Percentiles rank a stretch among this genome's conserved stretches.
Conservation (phyloP, 441 rosid species). For the Brassica balearica region DNA sequence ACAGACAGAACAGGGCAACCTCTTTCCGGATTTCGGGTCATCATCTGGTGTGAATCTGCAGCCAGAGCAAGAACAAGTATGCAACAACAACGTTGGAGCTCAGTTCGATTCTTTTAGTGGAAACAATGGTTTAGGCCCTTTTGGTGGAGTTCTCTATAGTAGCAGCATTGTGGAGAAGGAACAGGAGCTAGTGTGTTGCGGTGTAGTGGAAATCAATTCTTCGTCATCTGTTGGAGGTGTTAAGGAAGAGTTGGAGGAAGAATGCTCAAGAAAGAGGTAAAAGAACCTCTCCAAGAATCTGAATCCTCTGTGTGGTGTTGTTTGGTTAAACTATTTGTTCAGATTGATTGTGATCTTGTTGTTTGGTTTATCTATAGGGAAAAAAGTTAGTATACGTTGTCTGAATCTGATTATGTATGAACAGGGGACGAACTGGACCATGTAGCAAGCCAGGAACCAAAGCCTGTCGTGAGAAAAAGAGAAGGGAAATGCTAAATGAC, state of each 20-base stretch:
- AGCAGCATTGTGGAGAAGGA: slow-evolving; percentile 23
- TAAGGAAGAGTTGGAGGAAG: slow-evolving; percentile 49
- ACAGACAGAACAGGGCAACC: slow-evolving; percentile 18
- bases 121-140: slow-evolving; percentile 3
- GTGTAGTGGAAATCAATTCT: slow-evolving; percentile 48
- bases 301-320: background rate
- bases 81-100: slow-evolving; percentile 23
- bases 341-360: background rate
- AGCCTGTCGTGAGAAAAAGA: slow-evolving; percentile 87
- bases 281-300: background rate
- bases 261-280: slow-evolving; percentile 68
- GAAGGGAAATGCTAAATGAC: slow-evolving; percentile 86
- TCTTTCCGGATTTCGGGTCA: slow-evolving; percentile 28
- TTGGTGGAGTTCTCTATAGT: slow-evolving; percentile 32
- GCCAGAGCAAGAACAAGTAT: slow-evolving; percentile 19
- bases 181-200: slow-evolving; percentile 14
- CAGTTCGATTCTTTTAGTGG: slow-evolving; percentile 35
- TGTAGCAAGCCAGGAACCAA: slow-evolving; percentile 65
- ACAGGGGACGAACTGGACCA: slow-evolving; percentile 63
- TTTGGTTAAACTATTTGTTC: too few species aligned
- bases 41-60: slow-evolving; percentile 35
- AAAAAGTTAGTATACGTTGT: background rate
- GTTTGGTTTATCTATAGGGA: background rate
- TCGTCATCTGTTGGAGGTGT: slow-evolving; percentile 48
- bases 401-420: slow-evolving; percentile 32